Percentiles rank a stretch among this genome's conserved stretches.
These are phyloP conservation scores for Hypoxylon sp. DNA, from an alignment of 2,329 filamentous ascomycete species.

Conservation along the genomic window DNA sequence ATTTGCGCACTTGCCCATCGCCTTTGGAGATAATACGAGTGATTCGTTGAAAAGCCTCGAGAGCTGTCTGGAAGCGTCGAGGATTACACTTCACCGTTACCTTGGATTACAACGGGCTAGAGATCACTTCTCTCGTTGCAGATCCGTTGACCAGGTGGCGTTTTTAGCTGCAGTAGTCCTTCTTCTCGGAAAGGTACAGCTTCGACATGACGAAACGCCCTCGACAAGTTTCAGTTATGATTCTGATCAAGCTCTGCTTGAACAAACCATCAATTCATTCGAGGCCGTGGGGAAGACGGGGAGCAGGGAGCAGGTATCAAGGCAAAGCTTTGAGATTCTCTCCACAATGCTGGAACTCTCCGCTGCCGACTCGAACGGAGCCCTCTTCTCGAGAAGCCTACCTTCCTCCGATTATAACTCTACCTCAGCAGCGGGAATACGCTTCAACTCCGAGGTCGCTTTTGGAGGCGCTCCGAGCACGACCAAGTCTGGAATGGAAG, in stretches of 20 bases:
- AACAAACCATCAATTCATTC: slow-evolving; percentile 13
- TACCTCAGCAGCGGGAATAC: not conserved
- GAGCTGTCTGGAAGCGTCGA: slow-evolving; percentile 26
- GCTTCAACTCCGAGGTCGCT: not conserved
- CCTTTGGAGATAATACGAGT: slow-evolving; percentile 11
- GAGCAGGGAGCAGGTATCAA: slow-evolving; percentile 11
- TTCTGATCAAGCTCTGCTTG: slow-evolving; percentile 12
- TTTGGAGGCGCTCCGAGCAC: not conserved
- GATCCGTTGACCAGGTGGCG: slow-evolving; percentile 16
- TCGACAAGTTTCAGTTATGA: slow-evolving; percentile 1
- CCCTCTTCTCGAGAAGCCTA: not conserved
- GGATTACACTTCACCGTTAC: slow-evolving; percentile 21
- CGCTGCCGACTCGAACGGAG: not conserved
- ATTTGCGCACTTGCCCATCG: slow-evolving; percentile 21
- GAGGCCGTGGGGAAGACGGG: slow-evolving; percentile 6
- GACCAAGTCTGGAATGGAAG: slow-evolving; percentile 3
- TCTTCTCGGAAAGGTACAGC: slow-evolving; percentile 14
- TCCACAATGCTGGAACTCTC: slow-evolving; percentile 15
- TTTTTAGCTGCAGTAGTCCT: slow-evolving; percentile 17
- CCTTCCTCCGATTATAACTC: not conserved
- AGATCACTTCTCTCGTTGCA: slow-evolving; percentile 26
- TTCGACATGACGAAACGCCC: slow-evolving; percentile 4
- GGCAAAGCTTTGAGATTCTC: slow-evolving; percentile 2
- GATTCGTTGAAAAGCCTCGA: slow-evolving; percentile 19
- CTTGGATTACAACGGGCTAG: slow-evolving; percentile 19